Evolutionary conservation across 306 rosid genomes (phyloP).

Genomic region (Cucurbita pepo): DNA sequence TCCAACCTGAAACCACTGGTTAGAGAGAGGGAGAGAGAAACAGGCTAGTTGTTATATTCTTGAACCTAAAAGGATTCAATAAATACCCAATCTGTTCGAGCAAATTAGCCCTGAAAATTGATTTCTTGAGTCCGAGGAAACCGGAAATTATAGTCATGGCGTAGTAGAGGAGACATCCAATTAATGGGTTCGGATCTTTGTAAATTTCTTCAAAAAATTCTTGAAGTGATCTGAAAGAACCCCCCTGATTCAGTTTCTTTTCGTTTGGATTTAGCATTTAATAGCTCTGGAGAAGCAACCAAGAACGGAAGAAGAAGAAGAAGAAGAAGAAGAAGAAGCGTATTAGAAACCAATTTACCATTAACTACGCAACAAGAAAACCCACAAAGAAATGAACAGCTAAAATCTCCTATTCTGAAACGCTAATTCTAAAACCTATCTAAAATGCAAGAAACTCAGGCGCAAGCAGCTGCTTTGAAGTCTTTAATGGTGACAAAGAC

Average conservation of each 20-base stretch:
- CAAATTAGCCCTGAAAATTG: slow-evolving; percentile 22
- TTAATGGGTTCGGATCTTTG: slow-evolving; percentile 26
- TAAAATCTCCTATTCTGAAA: no score
- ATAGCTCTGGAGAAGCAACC: no score
- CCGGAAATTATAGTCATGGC: neutral
- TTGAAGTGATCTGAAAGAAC: no score
- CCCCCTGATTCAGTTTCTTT: no score
- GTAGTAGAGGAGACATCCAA: slow-evolving; percentile 16
- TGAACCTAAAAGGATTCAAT: neutral
- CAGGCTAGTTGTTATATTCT: no score
- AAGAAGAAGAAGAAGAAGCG: no score
- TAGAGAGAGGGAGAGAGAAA: neutral
- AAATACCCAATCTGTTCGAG: slow-evolving; percentile 38
- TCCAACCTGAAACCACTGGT: slow-evolving; percentile 16
- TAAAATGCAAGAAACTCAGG: neutral
- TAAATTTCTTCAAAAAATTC: neutral
- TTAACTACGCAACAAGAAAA: no score
- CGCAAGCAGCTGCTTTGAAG: slow-evolving; percentile 37
- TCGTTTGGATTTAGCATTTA: no score
- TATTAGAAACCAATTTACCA: no score
- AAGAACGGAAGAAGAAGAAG: no score
- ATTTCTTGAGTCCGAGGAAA: neutral
- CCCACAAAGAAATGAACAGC: no score
- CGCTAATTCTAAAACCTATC: neutral
- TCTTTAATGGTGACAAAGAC: slow-evolving; percentile 24